Base-by-base conservation (phyloP, 495 filamentous ascomycete species). In the Filosporella fistucella region DNA sequence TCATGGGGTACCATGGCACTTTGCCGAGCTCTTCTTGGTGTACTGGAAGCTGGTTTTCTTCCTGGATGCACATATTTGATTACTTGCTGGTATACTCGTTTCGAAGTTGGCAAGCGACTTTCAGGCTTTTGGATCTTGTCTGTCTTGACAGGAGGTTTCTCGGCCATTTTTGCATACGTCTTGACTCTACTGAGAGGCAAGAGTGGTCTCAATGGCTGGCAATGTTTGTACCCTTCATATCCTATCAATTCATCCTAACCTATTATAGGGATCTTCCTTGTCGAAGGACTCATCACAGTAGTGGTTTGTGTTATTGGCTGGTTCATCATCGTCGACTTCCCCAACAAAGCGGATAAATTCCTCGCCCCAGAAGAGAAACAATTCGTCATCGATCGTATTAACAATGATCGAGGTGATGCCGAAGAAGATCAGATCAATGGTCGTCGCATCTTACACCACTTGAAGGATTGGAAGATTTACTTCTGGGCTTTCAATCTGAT, bases 221-320 rank as follows among this genome's bases (percentile, higher is more conserved):
- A 76, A 35, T 83, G 80, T 80, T 74, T 76, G 48, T 64, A 64
- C 39, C 62, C 61, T 18, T 45, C 60, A 25, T 17, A 42, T 40
- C 44, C 21, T 29, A 69, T 42, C 72, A 67, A 49, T 66, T 74
- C 41, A 59, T 70, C 2, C 46, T 24, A 35, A 57, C n/a, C 62
- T 76, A 26, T 5, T 16, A 12, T 4, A 38, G 35, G 76, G 71
- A 9, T 64, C 17, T 65, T 67, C 12, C 54, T 74, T 13, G 50
- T 62, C 72, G 85, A 88, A 68, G 85, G 85, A 3, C 67, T 86
- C 5, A 60, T 81, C 10, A 90, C 88, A 0, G 68, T 88, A 1
- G 28, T 82, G 0, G 68, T 86, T 17, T 79, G 84, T 0, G 42
- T 60, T 16, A 43, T 70, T 11, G 69, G 68, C 29, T 78, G 70